Evolutionary conservation across 108 stramenopile species (phyloP).

Genomic region (Skeletonema menzelii): DNA sequence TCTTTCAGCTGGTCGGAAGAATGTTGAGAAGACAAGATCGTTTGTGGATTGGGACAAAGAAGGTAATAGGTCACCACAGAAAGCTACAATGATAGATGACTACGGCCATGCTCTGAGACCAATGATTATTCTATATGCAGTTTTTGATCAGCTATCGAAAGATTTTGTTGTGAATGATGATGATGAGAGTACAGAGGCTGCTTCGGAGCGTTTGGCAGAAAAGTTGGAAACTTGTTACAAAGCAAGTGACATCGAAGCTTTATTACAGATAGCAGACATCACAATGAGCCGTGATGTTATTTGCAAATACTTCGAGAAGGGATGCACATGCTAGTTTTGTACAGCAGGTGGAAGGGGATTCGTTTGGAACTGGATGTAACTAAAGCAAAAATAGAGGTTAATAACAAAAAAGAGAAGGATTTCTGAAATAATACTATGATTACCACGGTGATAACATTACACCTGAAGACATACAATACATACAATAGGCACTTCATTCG

Average conservation of each 20-base stretch:
- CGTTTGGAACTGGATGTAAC: too few species aligned
- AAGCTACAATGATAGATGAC: slow-evolving; percentile 49
- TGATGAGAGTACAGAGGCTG: slow-evolving; percentile 56
- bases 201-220: slow-evolving; percentile 55
- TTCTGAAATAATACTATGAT: too few species aligned
- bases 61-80: slow-evolving; percentile 11
- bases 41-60: slow-evolving; percentile 75
- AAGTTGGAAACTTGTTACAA: slow-evolving; percentile 60
- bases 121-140: slow-evolving; percentile 73
- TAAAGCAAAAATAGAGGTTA: too few species aligned
- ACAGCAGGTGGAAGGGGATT: too few species aligned
- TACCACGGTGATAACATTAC: too few species aligned
- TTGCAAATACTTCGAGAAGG: slow-evolving; percentile 69
- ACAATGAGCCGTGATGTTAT: slow-evolving; percentile 56
- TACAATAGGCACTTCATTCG: too few species aligned
- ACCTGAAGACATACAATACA: too few species aligned
- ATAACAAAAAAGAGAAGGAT: too few species aligned
- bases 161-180: slow-evolving; percentile 59
- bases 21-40: slow-evolving; percentile 43
- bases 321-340: slow-evolving; percentile 26
- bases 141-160: slow-evolving; percentile 71
- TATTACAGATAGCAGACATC: slow-evolving; percentile 61
- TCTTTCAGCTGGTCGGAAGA: slow-evolving; percentile 36
- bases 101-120: slow-evolving; percentile 68
- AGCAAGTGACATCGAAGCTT: slow-evolving; percentile 58